Conservation (phyloP, 129 eudicot species). For the Silybum marianum region DNA sequence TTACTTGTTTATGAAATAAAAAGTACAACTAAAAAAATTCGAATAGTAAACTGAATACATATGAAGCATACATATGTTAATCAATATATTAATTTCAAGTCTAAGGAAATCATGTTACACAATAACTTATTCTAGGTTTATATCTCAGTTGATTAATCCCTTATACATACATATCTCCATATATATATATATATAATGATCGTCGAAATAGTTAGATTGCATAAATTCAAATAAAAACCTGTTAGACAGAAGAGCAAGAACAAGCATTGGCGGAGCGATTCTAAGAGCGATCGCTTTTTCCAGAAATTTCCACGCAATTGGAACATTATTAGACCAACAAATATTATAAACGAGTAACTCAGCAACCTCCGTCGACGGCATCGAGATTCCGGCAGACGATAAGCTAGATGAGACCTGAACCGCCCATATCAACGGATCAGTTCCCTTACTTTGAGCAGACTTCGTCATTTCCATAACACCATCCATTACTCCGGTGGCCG, state of each 20-base stretch:
- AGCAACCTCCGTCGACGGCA: constrained; percentile 73
- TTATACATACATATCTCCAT: too few species aligned
- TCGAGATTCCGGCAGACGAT: constrained; percentile 59
- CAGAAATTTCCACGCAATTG: constrained; percentile 84
- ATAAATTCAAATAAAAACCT: constrained; percentile 46
- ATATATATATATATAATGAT: not conserved
- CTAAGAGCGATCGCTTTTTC: constrained; percentile 68
- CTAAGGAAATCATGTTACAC: too few species aligned
- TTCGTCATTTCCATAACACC: constrained; percentile 65
- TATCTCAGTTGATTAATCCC: too few species aligned
- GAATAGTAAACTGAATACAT: too few species aligned
- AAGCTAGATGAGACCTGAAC: constrained; percentile 57
- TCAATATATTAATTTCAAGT: too few species aligned
- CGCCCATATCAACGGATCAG: constrained; percentile 75
- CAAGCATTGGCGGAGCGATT: constrained; percentile 77
- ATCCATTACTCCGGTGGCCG: constrained; percentile 40
- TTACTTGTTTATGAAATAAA: too few species aligned
- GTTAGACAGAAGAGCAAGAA: constrained; percentile 76
- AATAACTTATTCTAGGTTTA: too few species aligned
- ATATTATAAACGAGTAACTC: constrained; percentile 68
- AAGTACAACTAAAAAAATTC: too few species aligned
- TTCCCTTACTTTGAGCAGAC: constrained; percentile 54
- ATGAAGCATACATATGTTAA: too few species aligned
- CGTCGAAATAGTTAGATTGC: not conserved
- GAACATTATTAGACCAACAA: constrained; percentile 74